These are phyloP conservation scores for Penicillium simplicissimum DNA, from an alignment of 495 filamentous ascomycete species.

Conservation along the genomic window DNA sequence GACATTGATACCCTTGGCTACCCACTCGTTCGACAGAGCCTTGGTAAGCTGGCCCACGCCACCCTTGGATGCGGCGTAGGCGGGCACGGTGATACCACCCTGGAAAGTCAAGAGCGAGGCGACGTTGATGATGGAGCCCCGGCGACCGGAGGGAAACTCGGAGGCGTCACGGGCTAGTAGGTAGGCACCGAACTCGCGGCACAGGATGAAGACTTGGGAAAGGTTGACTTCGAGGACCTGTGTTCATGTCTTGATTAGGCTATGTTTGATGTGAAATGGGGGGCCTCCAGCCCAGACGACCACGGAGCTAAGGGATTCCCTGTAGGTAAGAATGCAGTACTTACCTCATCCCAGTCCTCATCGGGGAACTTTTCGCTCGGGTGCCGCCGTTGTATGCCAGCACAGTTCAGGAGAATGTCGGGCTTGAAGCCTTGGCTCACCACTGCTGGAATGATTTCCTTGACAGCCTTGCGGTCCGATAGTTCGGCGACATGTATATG, in stretches of 20 bases:
- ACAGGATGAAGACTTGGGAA: slow-evolving; percentile 77
- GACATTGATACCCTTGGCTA: slow-evolving; percentile 71
- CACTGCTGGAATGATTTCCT: slow-evolving; percentile 60
- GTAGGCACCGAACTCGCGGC: slow-evolving; percentile 82
- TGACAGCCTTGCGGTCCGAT: slow-evolving; percentile 58
- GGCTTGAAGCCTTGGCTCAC: slow-evolving; percentile 59
- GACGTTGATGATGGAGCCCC: slow-evolving; percentile 84
- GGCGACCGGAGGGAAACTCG: slow-evolving; percentile 52
- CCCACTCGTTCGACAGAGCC: slow-evolving; percentile 85
- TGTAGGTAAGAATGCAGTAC: slow-evolving; percentile 1
- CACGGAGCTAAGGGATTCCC: background rate
- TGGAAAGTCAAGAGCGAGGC: slow-evolving; percentile 85
- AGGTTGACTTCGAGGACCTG: slow-evolving; percentile 84
- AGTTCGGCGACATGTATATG: slow-evolving; percentile 74
- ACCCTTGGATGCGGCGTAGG: slow-evolving; percentile 88
- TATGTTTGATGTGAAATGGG: background rate
- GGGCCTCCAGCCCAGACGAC: background rate
- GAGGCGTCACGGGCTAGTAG: slow-evolving; percentile 64
- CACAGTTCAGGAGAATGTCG: slow-evolving; percentile 80
- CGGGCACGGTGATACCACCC: slow-evolving; percentile 86
- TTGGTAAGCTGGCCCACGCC: slow-evolving; percentile 87
- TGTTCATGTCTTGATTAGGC: background rate
- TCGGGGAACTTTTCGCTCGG: slow-evolving; percentile 77
- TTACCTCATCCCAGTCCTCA: slow-evolving; percentile 74
- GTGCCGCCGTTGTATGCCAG: slow-evolving; percentile 81